Evolutionary conservation across 257 asterid genomes (phyloP), one percentile per base, ranked within the genome.

Genomic region (Nicotiana undulata): DNA sequence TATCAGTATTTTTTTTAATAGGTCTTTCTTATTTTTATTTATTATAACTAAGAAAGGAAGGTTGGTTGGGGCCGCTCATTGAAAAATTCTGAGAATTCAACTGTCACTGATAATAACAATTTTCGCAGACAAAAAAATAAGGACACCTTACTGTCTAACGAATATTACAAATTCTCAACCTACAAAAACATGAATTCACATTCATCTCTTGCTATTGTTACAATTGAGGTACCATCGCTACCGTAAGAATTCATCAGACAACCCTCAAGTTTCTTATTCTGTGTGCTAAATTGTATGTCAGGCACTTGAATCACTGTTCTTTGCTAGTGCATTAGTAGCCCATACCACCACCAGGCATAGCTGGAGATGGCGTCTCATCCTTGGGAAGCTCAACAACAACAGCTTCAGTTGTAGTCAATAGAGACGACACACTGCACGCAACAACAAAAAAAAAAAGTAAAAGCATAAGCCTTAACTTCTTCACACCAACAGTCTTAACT

Each of bases 361-460:
- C 79, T 3, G 91, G 86, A 29, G 88, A 5, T 65, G 82, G 85
- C 67, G 82, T 78, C 85, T 87, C 88, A 2, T 85, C 85, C 86
- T 85, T 86, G 3, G 89, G 88, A 63, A 82, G 86, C 32, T 89
- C 91, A 60, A 86, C 90, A 10, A 89, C 82, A n/a, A 88, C 88
- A 63, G 93, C 93, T 82, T 90, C 93, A 1, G 93, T 90, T 3
- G 91, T 90, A 11, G 93, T 88, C 59, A 90, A 70, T 55, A 88
- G 80, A 63, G 93, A 88, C 2, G 93, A 79, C 3, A 90, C 86
- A 40, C 91, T 89, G 34, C 85, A 88, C 2, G 13, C 63, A 26
- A 26, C 44, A 3, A 2, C 24, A 28, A 79, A 20, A 17, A 2
- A 44, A 28, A 79, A 20, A 13, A 12, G 52, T 26, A 20, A 44